Percentiles rank a stretch among this genome's conserved stretches.
phyloP scores from a whole-genome alignment of 345 rosid species.

The Aquilaria yunnanensis region DNA sequence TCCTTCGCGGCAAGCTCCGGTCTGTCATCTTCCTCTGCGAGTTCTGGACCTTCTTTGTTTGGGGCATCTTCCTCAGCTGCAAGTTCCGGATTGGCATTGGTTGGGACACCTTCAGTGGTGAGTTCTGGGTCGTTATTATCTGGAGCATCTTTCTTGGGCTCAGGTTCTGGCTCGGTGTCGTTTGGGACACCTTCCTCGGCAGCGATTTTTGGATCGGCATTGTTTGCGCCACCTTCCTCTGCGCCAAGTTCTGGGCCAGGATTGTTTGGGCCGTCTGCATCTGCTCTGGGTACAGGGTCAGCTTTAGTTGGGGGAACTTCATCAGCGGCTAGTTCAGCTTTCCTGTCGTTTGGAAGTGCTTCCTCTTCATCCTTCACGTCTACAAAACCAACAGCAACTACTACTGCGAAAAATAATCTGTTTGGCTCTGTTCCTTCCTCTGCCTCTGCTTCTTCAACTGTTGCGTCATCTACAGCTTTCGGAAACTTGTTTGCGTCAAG shows the following conservation, averaged over 20 bases:
- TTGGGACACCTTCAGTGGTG: slow-evolving; percentile 15
- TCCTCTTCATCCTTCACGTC: slow-evolving; percentile 8
- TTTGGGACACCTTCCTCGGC: slow-evolving; percentile 19
- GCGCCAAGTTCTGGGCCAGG: slow-evolving; percentile 12
- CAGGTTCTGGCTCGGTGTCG: slow-evolving; percentile 4
- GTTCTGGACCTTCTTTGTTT: slow-evolving; percentile 4
- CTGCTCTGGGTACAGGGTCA: slow-evolving; percentile 1
- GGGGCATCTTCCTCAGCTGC: slow-evolving; percentile 4
- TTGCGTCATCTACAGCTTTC: slow-evolving; percentile 8
- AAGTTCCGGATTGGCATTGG: not conserved
- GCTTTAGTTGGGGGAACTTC: slow-evolving; percentile 1
- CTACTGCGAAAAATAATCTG: not conserved
- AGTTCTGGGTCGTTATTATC: slow-evolving; percentile 16
- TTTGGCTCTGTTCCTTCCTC: slow-evolving; percentile 20
- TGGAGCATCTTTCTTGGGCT: slow-evolving; percentile 6
- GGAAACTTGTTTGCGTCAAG: slow-evolving; percentile 15
- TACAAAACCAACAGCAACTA: not conserved
- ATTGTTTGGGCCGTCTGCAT: slow-evolving; percentile 15
- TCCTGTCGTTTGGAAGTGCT: not conserved
- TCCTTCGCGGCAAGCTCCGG: slow-evolving; percentile 7
- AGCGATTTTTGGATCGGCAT: slow-evolving; percentile 12
- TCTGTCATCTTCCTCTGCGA: not conserved
- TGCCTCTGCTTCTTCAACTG: slow-evolving; percentile 7
- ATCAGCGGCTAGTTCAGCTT: not conserved
- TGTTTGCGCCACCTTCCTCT: slow-evolving; percentile 28